Conservation (phyloP, 106 monocot genomes). For the Iris macrosiphon region DNA sequence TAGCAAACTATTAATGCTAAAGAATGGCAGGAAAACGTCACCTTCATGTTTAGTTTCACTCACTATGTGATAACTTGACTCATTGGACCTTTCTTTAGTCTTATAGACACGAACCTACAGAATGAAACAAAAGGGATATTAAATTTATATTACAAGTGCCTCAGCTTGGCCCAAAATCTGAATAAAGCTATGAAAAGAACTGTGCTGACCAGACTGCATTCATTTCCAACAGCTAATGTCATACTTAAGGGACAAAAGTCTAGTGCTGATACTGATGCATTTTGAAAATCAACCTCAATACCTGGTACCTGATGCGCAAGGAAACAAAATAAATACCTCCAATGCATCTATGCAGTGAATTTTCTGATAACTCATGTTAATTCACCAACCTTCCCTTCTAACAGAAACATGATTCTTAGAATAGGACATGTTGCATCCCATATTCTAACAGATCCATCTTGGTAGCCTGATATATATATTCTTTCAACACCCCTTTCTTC, state of each 20-base stretch:
- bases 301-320: slow-evolving; percentile 31
- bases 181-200: neutral
- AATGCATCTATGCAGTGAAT: neutral
- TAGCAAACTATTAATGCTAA: no score
- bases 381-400: slow-evolving; percentile 59
- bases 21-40: slow-evolving; percentile 22
- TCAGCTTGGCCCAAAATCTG: neutral
- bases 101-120: slow-evolving; percentile 73
- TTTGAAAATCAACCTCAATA: slow-evolving; percentile 34
- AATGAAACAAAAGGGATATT: slow-evolving; percentile 7
- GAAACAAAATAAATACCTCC: slow-evolving; percentile 1
- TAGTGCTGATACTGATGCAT: slow-evolving; percentile 57
- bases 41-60: slow-evolving; percentile 71
- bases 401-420: slow-evolving; percentile 40
- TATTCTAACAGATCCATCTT: slow-evolving; percentile 95
- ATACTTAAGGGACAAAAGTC: slow-evolving; percentile 61
- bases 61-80: slow-evolving; percentile 51
- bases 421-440: slow-evolving; percentile 87
- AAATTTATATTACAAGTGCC: neutral
- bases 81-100: slow-evolving; percentile 29
- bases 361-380: neutral
- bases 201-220: slow-evolving; percentile 76
- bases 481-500: slow-evolving; percentile 40
- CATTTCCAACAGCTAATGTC: slow-evolving; percentile 66
- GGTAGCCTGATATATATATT: slow-evolving; percentile 83